phyloP scores from a whole-genome alignment of 148 eudicot genomes.

The Rhododendron kiyosumense region DNA sequence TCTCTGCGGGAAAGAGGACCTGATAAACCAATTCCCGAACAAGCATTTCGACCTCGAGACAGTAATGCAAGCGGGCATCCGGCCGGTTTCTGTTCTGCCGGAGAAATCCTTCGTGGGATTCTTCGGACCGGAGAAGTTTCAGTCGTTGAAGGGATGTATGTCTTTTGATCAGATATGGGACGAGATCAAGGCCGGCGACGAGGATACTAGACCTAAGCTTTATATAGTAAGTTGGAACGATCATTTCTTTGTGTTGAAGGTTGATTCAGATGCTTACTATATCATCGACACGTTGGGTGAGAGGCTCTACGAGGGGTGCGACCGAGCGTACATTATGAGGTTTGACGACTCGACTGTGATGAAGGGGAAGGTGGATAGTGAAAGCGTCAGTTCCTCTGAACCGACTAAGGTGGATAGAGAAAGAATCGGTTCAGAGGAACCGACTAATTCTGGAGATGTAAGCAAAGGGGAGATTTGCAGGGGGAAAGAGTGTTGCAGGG shows the following conservation, averaged over 20 bases:
- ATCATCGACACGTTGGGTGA: conserved; percentile 67
- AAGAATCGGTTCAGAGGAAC: background rate
- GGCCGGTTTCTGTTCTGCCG: conserved; percentile 34
- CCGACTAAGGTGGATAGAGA: conserved; percentile 4
- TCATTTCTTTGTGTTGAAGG: conserved; percentile 61
- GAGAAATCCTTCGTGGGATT: conserved; percentile 41
- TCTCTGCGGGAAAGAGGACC: conserved; percentile 29
- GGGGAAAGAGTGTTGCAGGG: conserved; percentile 66
- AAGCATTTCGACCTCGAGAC: conserved; percentile 65
- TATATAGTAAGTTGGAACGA: conserved; percentile 73
- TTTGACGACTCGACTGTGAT: conserved; percentile 42
- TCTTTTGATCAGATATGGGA: conserved; percentile 66
- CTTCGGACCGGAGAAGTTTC: conserved; percentile 51
- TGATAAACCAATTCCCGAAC: conserved; percentile 35
- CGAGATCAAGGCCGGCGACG: conserved; percentile 17
- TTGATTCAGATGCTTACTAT: conserved; percentile 39
- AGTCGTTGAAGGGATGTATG: conserved; percentile 28
- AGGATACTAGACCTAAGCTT: conserved; percentile 20
- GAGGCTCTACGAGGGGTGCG: conserved; percentile 62
- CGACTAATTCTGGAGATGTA: background rate
- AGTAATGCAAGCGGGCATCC: conserved; percentile 31
- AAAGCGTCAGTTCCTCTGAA: background rate
- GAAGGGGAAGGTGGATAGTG: conserved; percentile 1
- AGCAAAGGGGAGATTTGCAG: conserved; percentile 28
- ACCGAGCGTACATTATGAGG: conserved; percentile 48